Evolutionary conservation across 805 yeast species (phyloP).

Genomic region (Teunomyces lycoperdinae): DNA sequence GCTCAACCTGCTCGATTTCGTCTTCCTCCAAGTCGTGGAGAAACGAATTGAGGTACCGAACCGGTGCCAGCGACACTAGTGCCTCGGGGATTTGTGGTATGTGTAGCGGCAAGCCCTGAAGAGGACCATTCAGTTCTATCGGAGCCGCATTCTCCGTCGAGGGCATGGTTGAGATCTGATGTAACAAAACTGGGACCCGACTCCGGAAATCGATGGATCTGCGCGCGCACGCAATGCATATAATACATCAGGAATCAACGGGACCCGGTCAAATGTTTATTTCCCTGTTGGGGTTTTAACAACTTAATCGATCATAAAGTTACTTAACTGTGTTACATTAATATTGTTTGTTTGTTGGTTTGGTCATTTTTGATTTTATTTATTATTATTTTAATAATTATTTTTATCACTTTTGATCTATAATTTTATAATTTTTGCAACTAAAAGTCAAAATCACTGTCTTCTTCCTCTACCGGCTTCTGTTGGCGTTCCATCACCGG

Average conservation of each 20-base stretch:
- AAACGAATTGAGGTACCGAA: slow-evolving; percentile 5
- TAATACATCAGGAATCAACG: too few species aligned
- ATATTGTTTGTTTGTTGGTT: too few species aligned
- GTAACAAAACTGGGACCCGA: neutral
- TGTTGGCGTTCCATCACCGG: slow-evolving; percentile 39
- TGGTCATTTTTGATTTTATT: too few species aligned
- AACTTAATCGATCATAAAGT: too few species aligned
- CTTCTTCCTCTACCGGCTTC: slow-evolving; percentile 15
- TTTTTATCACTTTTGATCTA: too few species aligned
- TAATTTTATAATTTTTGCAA: neutral
- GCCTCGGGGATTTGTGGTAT: neutral
- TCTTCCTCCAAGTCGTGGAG: slow-evolving; percentile 34
- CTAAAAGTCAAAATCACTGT: slow-evolving; percentile 24
- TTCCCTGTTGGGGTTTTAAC: too few species aligned
- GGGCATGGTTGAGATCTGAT: neutral
- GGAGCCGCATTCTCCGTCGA: neutral
- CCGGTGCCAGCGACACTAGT: slow-evolving; percentile 3
- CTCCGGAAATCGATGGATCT: neutral
- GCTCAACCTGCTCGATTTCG: slow-evolving; percentile 58
- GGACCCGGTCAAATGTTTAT: too few species aligned
- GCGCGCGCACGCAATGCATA: neutral
- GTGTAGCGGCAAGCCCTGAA: neutral
- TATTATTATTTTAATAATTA: too few species aligned
- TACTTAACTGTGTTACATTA: too few species aligned
- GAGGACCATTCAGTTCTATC: neutral